Base-by-base conservation (phyloP, 164 flowering plant species). In the Brasenia schreberi region DNA sequence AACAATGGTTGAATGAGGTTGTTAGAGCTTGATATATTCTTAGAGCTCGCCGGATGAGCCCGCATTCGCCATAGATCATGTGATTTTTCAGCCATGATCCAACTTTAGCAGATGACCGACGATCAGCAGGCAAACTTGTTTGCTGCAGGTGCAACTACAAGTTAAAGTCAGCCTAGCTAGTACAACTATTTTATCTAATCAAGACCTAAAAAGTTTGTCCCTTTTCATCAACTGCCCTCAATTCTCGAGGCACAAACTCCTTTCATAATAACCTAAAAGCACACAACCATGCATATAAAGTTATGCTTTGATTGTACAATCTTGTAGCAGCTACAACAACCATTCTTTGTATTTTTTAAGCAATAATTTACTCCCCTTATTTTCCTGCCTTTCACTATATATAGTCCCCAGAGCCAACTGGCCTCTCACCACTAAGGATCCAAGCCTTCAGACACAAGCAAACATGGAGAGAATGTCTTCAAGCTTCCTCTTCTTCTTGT, bases 401-500 rank as follows among this genome's bases (percentile, higher is more conserved):
- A 74, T 60, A 71, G 63, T 56, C 64, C 59, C 56, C 14, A 39
- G 56, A 33, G 10, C 67, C 49, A 14, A 18, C 43, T 63, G 27
- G 18, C 27, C 10, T 67, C 70, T 67, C 69, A 65, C 65, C 71
- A 67, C 65, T 42, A 70, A 64, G 58, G 7, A 2, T 43, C 6
- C 2, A 23, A 43, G 14, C 19, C 33, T 45, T 49, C 56, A 49
- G 56, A 49, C 56, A 49, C 56, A 6, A 49, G 10, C 10, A 49
- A 49, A 49, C 56, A 49, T 49, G 56, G 56, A 49, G 56, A 49
- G 56, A 49, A 33, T n/a, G 63, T 59, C 27, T 9, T 5, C 17
- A 33, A 5, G 17, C 63, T 52, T 5, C 19, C 58, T 27, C 39
- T 10, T 73, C 64, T 74, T 64, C 44, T 82, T 65, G 6, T 82